Percentiles rank a stretch among this genome's conserved stretches.
Evolutionary conservation across 768 basidiomycete genomes (phyloP).

Genomic region (Cytidiella melzeri): DNA sequence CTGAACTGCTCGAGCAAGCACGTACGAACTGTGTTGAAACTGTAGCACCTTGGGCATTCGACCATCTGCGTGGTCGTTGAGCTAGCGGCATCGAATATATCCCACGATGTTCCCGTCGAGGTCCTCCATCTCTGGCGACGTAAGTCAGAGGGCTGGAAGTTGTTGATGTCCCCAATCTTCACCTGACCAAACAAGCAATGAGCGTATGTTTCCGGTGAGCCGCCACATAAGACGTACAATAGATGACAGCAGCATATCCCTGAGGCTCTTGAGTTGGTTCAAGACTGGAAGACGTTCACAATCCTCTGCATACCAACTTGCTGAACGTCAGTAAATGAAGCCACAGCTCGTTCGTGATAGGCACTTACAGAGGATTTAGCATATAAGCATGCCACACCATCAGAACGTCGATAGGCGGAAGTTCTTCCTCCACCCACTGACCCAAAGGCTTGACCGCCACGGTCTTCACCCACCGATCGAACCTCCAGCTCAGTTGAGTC

Average conservation of each 20-base stretch:
- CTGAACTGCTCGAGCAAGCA: too few relatives aligned
- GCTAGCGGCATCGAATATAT: constrained; percentile 30
- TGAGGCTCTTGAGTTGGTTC: constrained; percentile 3
- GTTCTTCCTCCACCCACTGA: constrained; percentile 19
- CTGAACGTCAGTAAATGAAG: not conserved
- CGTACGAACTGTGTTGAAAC: constrained; percentile 27
- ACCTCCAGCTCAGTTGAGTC: constrained; percentile 3
- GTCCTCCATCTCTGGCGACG: constrained; percentile 16
- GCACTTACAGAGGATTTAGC: constrained; percentile 30
- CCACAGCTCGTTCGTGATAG: not conserved
- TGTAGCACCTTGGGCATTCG: constrained; percentile 32
- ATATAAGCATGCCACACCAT: constrained; percentile 40
- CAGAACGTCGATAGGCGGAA: constrained; percentile 35
- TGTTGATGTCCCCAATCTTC: constrained; percentile 13
- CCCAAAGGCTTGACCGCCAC: not conserved
- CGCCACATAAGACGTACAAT: constrained; percentile 13
- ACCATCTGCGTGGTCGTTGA: constrained; percentile 22
- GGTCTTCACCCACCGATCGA: not conserved
- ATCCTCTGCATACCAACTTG: constrained; percentile 18
- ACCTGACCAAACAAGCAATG: too few relatives aligned
- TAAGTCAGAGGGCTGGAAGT: constrained; percentile 11
- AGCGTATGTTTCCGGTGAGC: too few relatives aligned
- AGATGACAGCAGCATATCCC: constrained; percentile 5
- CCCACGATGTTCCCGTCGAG: constrained; percentile 21
- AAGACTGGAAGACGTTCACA: constrained; percentile 8